Evolutionary conservation across 495 filamentous ascomycete genomes (phyloP).

Genomic region (Halenospora varia): DNA sequence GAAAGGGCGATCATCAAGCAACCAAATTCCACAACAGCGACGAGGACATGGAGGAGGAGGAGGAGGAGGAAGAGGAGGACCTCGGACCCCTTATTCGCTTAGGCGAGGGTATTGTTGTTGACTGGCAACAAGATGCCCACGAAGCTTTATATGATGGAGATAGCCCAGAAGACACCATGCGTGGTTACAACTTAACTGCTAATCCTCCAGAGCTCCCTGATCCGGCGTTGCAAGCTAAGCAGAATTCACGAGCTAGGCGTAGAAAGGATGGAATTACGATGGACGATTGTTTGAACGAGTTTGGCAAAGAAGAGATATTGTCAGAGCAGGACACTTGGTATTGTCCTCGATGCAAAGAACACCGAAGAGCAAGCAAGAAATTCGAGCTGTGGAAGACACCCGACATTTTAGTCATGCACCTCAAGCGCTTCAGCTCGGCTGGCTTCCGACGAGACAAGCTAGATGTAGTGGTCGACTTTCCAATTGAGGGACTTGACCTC

Average conservation of each 20-base stretch:
- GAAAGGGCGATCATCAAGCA: conserved; percentile 19
- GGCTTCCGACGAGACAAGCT: conserved; percentile 79
- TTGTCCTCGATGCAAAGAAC: conserved; percentile 91
- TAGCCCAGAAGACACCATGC: conserved; percentile 35
- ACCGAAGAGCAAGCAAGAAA: conserved; percentile 87
- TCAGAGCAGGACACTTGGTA: conserved; percentile 96
- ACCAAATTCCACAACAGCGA: not conserved
- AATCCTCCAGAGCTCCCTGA: conserved; percentile 55
- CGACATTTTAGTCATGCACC: conserved; percentile 89
- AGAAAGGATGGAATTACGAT: conserved; percentile 73
- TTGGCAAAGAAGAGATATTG: conserved; percentile 86
- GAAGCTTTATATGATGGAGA: conserved; percentile 61
- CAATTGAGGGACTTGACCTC: conserved; percentile 81
- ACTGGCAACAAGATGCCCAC: conserved; percentile 67
- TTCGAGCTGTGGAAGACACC: conserved; percentile 95
- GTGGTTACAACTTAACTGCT: conserved; percentile 48
- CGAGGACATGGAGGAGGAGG: conserved; percentile 14
- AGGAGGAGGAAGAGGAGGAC: conserved; percentile 29
- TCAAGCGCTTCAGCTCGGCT: conserved; percentile 88
- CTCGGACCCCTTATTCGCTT: conserved; percentile 65
- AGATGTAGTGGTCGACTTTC: conserved; percentile 87
- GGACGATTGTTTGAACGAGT: conserved; percentile 90
- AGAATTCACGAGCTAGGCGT: conserved; percentile 53
- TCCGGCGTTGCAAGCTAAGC: conserved; percentile 58
- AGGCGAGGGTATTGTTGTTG: conserved; percentile 78